Base-by-base conservation (phyloP, 1,284 basidiomycete genomes). In the Cryptococcus floricola region DNA sequence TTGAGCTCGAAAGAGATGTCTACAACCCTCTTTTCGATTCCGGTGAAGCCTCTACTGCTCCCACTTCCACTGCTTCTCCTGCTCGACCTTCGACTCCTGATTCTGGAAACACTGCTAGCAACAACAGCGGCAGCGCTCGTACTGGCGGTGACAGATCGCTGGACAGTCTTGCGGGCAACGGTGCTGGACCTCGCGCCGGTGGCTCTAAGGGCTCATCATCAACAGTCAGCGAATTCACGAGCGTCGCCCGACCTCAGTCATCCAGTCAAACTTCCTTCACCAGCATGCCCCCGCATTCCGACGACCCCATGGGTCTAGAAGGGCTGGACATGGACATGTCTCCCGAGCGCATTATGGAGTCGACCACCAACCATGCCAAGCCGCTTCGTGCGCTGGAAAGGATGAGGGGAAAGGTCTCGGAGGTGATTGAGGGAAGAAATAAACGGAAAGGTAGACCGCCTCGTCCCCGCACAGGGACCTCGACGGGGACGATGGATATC, bases 331-430 rank as follows among this genome's bases (percentile, higher is more conserved):
- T 69, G 3, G 65, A 71, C 47, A 82, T 83, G 0, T 79, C 77
- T 28, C 71, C 83, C 0, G 83, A 85, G 58, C 84, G 86, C 34
- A 84, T 92, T 39, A 68, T 86, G 12, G 87, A 87, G 66, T 88
- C 86, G 59, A 92, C 89, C 0, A 88, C 85, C 0, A 84, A 83
- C 52, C 80, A 82, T 48, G 83, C 88, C 25, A 87, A 85, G 65
- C 88, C 89, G 0, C 76, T 93, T 4, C 83, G 85, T 25, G 87
- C 88, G 0, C 79, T 92, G 4, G 84, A 89, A 60, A 80, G 89
- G 2, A 77, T 89, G 59, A 79, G 87, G 4, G 80, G 83, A 16
- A 76, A 28, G 65, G 72, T 31, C 57, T 34, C 45, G 37, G 47
- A 39, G n/a, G 48, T 52, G n/a, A 34, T 38, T 8, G 53, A 58